Evolutionary conservation across 768 basidiomycete species (phyloP), one percentile per base, ranked within the genome.

Genomic region (Macrocybe gigantea): DNA sequence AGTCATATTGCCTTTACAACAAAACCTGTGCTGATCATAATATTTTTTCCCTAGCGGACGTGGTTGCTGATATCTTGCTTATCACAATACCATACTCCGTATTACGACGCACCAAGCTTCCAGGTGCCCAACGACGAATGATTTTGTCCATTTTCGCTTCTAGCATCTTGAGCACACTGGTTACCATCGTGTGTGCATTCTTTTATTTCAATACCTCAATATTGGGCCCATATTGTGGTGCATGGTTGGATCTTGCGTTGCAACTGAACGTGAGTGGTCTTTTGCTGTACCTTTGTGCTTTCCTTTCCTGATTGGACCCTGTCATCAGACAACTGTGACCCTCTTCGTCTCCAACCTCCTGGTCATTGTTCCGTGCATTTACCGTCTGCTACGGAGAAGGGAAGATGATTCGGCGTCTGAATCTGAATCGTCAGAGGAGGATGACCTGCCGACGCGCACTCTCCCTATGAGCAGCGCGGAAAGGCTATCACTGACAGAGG

Each of bases 71-170:
- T 52, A 43, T 52, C 8, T 53, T 51, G 22, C 56, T 65, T 1
- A 53, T 64, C 31, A 37, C 44, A 11, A 54, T 57, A n/a, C 64
- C 64, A 11, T 47, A 62, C 2, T 45, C 52, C 14, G 52, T 64
- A 44, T 50, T 67, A 8, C 57, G 61, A 58, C 49, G 39, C 12
- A 47, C 62, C 42, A 56, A 47, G 13, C 46, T 64, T 2, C 57
- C 61, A 0, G 36, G 44, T 31, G 35, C 13, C 13, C 54, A 64
- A 36, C 54, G 57, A 9, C 38, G 47, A 15, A 37, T 67, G 32
- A 55, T 67, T 15, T 45, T 60, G 2, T 30, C 51, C 15, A 49
- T 60, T n/a, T 64, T 65, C 41, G 57, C 62, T 6, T 47, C 56
- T 13, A 62, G 59, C 33, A 33, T 58, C 7, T 33, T 62, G 33